Evolutionary conservation across 2,329 filamentous ascomycete genomes (phyloP).

Genomic region (Alternaria dauci): DNA sequence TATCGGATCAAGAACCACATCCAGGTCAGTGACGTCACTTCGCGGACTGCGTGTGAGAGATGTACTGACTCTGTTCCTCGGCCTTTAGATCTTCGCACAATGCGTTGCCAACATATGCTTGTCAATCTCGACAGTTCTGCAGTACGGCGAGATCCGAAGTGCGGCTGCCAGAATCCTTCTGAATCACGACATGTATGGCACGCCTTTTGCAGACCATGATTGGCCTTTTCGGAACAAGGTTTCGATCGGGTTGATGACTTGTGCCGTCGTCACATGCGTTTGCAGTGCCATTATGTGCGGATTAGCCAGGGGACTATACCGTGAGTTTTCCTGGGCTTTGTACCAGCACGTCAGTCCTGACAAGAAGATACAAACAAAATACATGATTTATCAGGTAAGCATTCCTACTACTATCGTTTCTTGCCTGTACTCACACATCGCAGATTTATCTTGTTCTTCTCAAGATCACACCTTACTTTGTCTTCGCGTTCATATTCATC

Average conservation of each 20-base stretch:
- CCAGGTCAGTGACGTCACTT: slow-evolving; percentile 7
- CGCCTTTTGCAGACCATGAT: slow-evolving; percentile 26
- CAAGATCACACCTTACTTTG: slow-evolving; percentile 31
- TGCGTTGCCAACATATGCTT: slow-evolving; percentile 32
- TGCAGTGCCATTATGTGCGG: slow-evolving; percentile 12
- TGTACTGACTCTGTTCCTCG: not conserved
- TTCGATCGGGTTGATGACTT: slow-evolving; percentile 11
- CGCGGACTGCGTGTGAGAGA: not conserved
- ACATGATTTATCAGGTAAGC: slow-evolving; percentile 26
- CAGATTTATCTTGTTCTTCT: slow-evolving; percentile 31
- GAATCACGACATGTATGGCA: not conserved
- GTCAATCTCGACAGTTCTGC: slow-evolving; percentile 27
- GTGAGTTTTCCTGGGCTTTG: slow-evolving; percentile 31
- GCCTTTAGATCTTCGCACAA: slow-evolving; percentile 19
- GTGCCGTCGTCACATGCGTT: slow-evolving; percentile 7
- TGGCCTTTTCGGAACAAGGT: slow-evolving; percentile 16
- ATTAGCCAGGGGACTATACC: slow-evolving; percentile 10
- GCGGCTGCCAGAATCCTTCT: not conserved
- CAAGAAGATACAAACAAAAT: slow-evolving; percentile 18
- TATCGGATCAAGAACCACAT: slow-evolving; percentile 35
- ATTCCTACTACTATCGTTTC: not conserved
- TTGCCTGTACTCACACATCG: not conserved
- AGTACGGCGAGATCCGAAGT: slow-evolving; percentile 23
- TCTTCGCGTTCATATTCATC: slow-evolving; percentile 30
- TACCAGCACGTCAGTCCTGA: slow-evolving; percentile 29